Conservation (phyloP, 2,329 filamentous ascomycete species). For the Cladobotryum mycophilum region DNA sequence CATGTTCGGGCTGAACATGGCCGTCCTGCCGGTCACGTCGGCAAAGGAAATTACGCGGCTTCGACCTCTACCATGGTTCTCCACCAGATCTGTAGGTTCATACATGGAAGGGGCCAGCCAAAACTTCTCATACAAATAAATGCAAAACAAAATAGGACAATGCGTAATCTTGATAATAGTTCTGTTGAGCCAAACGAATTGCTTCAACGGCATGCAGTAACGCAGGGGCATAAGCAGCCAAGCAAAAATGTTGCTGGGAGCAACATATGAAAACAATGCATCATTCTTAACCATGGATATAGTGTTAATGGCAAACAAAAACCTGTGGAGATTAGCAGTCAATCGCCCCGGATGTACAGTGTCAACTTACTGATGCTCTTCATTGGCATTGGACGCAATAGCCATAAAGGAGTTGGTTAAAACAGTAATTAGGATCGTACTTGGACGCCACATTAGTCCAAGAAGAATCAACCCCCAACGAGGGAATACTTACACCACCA, state of each 20-base stretch:
- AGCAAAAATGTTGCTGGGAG: slow-evolving; percentile 83
- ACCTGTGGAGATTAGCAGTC: slow-evolving; percentile 36
- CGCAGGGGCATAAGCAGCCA: slow-evolving; percentile 82
- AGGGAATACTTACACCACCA: slow-evolving; percentile 59
- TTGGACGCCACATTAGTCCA: slow-evolving; percentile 18
- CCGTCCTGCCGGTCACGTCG: slow-evolving; percentile 48
- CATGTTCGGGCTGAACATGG: slow-evolving; percentile 66
- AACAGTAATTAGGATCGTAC: slow-evolving; percentile 90
- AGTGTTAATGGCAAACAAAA: slow-evolving; percentile 91
- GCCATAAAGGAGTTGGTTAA: slow-evolving; percentile 94
- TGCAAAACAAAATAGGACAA: slow-evolving; percentile 77
- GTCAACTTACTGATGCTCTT: slow-evolving; percentile 66
- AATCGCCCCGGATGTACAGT: accelerated
- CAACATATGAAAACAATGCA: slow-evolving; percentile 86
- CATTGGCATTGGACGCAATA: slow-evolving; percentile 85
- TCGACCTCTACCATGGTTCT: slow-evolving; percentile 52
- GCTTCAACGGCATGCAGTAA: slow-evolving; percentile 70
- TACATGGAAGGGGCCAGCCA: slow-evolving; percentile 71
- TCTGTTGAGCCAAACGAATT: slow-evolving; percentile 83
- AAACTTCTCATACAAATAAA: slow-evolving; percentile 80
- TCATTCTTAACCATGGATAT: slow-evolving; percentile 99
- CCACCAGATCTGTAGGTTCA: slow-evolving; percentile 80
- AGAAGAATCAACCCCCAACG: neutral
- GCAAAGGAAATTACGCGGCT: slow-evolving; percentile 49
- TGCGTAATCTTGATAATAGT: slow-evolving; percentile 87